Evolutionary conservation across 345 rosid genomes (phyloP).

Genomic region (Populus simonii): DNA sequence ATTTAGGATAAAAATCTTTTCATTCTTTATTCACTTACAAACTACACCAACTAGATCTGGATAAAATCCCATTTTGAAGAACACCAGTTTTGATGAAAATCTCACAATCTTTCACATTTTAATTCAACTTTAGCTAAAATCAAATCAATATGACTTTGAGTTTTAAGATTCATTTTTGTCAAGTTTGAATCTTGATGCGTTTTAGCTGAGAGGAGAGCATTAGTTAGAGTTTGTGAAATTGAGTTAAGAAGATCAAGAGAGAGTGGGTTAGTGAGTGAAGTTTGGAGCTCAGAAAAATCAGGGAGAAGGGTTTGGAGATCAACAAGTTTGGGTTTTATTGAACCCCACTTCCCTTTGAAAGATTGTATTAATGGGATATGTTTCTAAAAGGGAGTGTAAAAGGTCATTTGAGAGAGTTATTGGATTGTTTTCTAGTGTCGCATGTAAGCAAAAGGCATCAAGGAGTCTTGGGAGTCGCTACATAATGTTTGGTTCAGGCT

Average conservation of each 20-base stretch:
- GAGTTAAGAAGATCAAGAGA: constrained; percentile 55
- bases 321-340: constrained; percentile 54
- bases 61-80: constrained; percentile 34
- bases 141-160: constrained; percentile 85
- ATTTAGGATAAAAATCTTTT: too few species aligned
- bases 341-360: constrained; percentile 74
- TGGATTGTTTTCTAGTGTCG: constrained; percentile 36
- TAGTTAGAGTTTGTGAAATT: constrained; percentile 43
- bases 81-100: constrained; percentile 64
- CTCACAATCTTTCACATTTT: constrained; percentile 58
- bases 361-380: constrained; percentile 39
- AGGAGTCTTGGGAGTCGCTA: too few species aligned
- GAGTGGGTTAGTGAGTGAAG: constrained; percentile 47
- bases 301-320: constrained; percentile 57
- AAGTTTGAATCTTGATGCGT: constrained; percentile 47
- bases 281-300: constrained; percentile 49
- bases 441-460: too few species aligned
- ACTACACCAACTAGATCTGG: background rate
- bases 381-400: constrained; percentile 39
- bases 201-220: constrained; percentile 44
- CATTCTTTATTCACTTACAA: too few species aligned
- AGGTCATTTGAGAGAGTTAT: constrained; percentile 27
- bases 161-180: constrained; percentile 66
- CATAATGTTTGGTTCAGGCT: too few species aligned
- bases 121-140: constrained; percentile 58